Conservation (phyloP, 352 stramenopile species). For the Paralagenidium karlingii region DNA sequence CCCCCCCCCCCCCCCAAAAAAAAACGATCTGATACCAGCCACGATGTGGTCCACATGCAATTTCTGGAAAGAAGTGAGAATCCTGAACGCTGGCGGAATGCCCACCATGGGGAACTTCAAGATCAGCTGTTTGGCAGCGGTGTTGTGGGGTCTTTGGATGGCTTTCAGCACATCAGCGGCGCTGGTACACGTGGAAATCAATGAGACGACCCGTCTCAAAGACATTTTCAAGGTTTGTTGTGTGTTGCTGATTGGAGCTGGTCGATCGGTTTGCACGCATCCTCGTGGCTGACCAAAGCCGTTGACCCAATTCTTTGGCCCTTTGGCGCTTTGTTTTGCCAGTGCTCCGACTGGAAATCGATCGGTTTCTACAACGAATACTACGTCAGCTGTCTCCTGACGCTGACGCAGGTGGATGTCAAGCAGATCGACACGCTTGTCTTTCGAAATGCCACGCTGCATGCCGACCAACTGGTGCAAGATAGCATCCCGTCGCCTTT, state of each 20-base stretch:
- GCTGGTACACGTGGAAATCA: conserved; percentile 12
- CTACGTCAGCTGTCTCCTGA: conserved; percentile 55
- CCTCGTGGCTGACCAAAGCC: conserved; percentile 1
- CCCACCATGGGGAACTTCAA: background rate
- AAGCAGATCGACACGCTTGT: conserved; percentile 17
- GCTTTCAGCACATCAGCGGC: background rate
- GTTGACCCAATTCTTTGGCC: background rate
- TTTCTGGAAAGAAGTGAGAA: no score
- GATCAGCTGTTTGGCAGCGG: background rate
- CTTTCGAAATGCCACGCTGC: conserved; percentile 28
- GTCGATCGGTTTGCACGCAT: conserved; percentile 6
- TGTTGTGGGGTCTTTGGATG: no score
- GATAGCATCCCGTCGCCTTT: background rate
- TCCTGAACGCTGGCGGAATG: background rate
- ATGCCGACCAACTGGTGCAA: conserved; percentile 9
- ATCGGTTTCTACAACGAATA: conserved; percentile 80
- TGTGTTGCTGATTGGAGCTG: background rate
- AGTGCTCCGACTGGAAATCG: conserved; percentile 47
- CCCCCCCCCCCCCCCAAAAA: no score
- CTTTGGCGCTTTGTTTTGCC: background rate
- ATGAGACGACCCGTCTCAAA: conserved; percentile 27
- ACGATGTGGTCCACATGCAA: no score
- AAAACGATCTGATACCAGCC: no score
- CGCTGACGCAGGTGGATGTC: conserved; percentile 14
- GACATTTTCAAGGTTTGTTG: conserved; percentile 23